phyloP scores from a whole-genome alignment of 306 rosid species.

The Acacia crassicarpa region DNA sequence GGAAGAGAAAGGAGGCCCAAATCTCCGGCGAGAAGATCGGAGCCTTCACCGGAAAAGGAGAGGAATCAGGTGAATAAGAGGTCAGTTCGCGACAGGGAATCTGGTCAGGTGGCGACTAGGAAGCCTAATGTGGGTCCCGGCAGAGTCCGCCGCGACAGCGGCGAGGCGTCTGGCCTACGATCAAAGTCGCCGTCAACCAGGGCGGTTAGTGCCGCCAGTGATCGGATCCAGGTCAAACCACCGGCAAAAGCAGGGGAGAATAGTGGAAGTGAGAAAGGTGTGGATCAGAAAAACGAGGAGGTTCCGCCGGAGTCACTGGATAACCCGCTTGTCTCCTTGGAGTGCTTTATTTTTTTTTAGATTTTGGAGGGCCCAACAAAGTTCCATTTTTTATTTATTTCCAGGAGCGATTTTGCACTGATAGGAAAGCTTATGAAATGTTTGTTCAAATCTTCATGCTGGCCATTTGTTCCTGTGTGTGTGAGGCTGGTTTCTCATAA shows the following conservation, averaged over 20 bases:
- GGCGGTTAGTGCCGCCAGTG: constrained; percentile 28
- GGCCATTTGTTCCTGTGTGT: background rate
- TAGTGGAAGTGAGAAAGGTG: constrained; percentile 24
- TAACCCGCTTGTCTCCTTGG: constrained; percentile 80
- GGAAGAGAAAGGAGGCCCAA: constrained; percentile 47
- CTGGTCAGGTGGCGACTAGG: constrained; percentile 42
- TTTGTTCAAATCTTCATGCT: background rate
- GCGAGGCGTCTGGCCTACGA: constrained; percentile 53
- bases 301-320: constrained; percentile 47
- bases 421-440: constrained; percentile 14
- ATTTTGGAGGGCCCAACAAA: background rate
- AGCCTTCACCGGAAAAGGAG: constrained; percentile 56
- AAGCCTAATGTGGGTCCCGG: constrained; percentile 36
- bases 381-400: constrained; percentile 9
- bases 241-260: constrained; percentile 29
- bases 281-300: constrained; percentile 35
- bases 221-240: constrained; percentile 42
- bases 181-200: constrained; percentile 84
- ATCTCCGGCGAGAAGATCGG: constrained; percentile 44
- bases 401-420: constrained; percentile 29
- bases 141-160: constrained; percentile 46
- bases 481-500: background rate
- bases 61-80: constrained; percentile 41
- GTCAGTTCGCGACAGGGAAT: constrained; percentile 52
- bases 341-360: constrained; percentile 96